These are phyloP conservation scores for Heritiera fomes DNA, from an alignment of 345 rosid species.

Conservation along the genomic window DNA sequence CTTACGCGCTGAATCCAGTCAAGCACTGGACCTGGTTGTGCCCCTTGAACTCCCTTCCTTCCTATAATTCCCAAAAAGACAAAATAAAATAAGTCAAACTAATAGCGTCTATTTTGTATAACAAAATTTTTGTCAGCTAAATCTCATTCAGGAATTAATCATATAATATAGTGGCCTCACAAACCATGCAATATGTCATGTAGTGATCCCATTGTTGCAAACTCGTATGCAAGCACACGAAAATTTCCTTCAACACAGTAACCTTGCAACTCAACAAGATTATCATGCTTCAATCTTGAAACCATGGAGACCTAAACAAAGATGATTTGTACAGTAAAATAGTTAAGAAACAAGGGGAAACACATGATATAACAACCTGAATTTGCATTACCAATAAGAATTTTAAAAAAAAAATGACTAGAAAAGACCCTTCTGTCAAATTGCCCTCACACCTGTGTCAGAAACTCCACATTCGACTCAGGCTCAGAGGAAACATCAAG, in stretches of 20 bases:
- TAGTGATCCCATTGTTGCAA: conserved; percentile 98
- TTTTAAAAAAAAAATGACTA: not conserved
- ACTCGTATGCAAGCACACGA: conserved; percentile 90
- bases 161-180: conserved; percentile 7
- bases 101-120: not conserved
- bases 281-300: conserved; percentile 83
- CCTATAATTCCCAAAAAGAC: conserved; percentile 43
- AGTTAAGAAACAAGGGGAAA: not conserved
- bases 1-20: conserved; percentile 96
- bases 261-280: conserved; percentile 80
- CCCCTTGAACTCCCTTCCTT: conserved; percentile 98
- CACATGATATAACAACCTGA: not conserved
- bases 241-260: conserved; percentile 83
- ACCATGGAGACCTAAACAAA: conserved; percentile 68
- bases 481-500: conserved; percentile 86
- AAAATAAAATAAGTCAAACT: not conserved
- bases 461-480: conserved; percentile 73
- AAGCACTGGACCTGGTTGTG: conserved; percentile 97
- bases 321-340: not conserved
- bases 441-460: conserved; percentile 64
- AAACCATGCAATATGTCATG: conserved; percentile 94
- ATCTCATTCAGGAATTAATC: conserved; percentile 7
- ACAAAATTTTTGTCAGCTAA: not conserved
- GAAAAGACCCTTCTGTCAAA: not conserved
- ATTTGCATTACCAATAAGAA: not conserved